A percentile compares a stretch with the other conserved stretches of the same genome.
Conservation (phyloP, 106 monocot species). For the Iris macrosiphon region DNA sequence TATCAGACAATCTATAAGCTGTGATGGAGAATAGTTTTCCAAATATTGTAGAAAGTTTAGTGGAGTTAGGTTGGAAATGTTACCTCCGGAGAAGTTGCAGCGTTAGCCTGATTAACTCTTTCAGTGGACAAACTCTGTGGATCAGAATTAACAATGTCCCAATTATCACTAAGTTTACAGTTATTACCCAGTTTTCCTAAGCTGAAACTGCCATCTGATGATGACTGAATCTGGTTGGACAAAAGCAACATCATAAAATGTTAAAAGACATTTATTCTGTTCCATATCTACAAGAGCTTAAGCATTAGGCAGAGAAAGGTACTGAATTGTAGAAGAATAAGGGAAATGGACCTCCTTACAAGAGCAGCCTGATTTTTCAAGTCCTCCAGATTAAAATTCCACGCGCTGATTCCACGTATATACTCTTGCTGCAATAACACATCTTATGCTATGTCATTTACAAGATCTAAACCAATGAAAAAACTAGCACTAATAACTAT, state of each 20-base stretch:
- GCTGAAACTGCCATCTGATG: conserved; percentile 21
- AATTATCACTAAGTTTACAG: conserved; percentile 19
- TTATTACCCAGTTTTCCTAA: conserved; percentile 33
- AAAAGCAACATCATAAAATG: neutral
- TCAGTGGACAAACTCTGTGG: conserved; percentile 19
- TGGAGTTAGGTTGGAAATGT: neutral
- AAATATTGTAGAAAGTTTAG: no score
- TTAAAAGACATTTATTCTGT: neutral
- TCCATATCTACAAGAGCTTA: conserved; percentile 2
- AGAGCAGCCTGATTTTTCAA: conserved; percentile 85
- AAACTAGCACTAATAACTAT: no score
- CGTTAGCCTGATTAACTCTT: conserved; percentile 14
- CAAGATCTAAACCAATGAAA: neutral
- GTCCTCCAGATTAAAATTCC: conserved; percentile 96
- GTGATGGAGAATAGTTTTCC: neutral
- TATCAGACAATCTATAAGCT: conserved; percentile 9
- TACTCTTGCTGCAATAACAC: conserved; percentile 69
- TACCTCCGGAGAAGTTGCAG: conserved; percentile 43
- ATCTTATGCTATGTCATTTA: neutral
- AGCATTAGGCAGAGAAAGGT: no score
- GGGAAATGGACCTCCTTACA: conserved; percentile 32
- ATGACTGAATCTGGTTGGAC: conserved; percentile 71
- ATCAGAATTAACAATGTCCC: conserved; percentile 12
- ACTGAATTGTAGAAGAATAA: no score
- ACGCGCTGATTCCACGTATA: conserved; percentile 84